Percentiles rank a stretch among this genome's conserved stretches.
These are phyloP conservation scores for Lophiotrema nucula DNA, from an alignment of 495 filamentous ascomycete genomes.

Conservation along the genomic window DNA sequence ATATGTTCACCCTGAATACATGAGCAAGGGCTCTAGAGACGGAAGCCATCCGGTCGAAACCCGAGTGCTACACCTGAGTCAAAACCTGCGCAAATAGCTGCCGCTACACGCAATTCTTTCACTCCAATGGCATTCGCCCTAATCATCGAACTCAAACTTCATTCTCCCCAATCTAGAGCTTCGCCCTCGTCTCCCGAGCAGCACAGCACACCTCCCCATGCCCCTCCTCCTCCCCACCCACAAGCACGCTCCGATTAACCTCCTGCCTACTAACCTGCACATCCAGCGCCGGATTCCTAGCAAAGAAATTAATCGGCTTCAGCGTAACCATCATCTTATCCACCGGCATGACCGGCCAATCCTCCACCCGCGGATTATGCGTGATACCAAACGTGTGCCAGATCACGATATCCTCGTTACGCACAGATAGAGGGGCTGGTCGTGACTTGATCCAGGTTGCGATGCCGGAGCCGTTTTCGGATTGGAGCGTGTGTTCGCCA, in stretches of 20 bases:
- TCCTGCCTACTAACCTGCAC: not conserved
- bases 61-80: too few relatives aligned
- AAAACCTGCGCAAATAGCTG: too few relatives aligned
- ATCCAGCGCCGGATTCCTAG: not conserved
- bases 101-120: too few relatives aligned
- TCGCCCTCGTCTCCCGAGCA: too few relatives aligned
- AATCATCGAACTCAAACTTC: too few relatives aligned
- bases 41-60: too few relatives aligned
- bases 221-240: too few relatives aligned
- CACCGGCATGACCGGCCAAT: not conserved
- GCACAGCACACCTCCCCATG: too few relatives aligned
- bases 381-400: not conserved
- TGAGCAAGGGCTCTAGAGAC: too few relatives aligned
- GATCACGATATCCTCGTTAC: not conserved
- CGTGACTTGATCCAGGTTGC: not conserved
- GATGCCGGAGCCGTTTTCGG: not conserved
- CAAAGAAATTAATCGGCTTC: slow-evolving; percentile 1
- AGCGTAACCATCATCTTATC: not conserved
- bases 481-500: not conserved
- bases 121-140: too few relatives aligned
- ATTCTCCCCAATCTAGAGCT: too few relatives aligned
- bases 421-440: not conserved
- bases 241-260: not conserved
- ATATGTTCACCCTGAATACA: too few relatives aligned
- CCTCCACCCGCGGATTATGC: not conserved